These are phyloP conservation scores for Dioszegia aurantiaca DNA, from an alignment of 768 basidiomycete species.

Conservation along the genomic window DNA sequence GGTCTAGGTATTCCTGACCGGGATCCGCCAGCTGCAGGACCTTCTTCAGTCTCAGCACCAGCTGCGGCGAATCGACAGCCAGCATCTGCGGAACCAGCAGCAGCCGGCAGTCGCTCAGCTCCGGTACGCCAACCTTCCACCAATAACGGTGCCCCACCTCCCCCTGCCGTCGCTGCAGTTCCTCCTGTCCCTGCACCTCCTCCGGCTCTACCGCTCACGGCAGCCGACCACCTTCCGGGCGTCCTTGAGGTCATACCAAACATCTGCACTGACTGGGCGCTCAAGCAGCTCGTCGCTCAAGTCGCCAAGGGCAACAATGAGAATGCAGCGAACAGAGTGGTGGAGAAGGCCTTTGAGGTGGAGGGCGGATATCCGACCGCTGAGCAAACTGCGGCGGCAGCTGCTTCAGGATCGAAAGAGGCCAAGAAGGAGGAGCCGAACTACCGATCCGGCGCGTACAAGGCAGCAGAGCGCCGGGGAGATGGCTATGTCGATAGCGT, in stretches of 20 bases:
- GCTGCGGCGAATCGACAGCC: neutral
- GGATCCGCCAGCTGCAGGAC: neutral
- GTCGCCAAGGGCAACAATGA: constrained; percentile 14
- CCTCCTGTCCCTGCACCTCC: neutral
- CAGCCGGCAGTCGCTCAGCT: too few relatives aligned
- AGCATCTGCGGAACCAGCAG: neutral
- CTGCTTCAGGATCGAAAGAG: constrained; percentile 27
- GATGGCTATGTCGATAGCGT: constrained; percentile 45
- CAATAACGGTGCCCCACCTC: too few relatives aligned
- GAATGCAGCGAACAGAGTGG: constrained; percentile 14
- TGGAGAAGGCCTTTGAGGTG: constrained; percentile 29
- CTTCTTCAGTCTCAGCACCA: neutral
- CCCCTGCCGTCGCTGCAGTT: neutral
- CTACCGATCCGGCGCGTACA: constrained; percentile 17
- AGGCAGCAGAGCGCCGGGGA: constrained; percentile 45
- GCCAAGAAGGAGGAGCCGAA: constrained; percentile 8
- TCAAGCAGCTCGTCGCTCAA: constrained; percentile 5
- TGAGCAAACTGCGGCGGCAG: constrained; percentile 49
- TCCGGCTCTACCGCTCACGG: constrained; percentile 2
- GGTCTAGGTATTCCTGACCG: constrained; percentile 2
- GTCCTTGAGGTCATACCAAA: constrained; percentile 38
- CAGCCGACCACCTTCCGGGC: constrained; percentile 15
- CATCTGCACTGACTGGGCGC: constrained; percentile 23
- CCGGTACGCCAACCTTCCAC: too few relatives aligned
- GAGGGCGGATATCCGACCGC: constrained; percentile 30